Evolutionary conservation across 2,329 filamentous ascomycete genomes (phyloP), one percentile per base, ranked within the genome.

Genomic region (Neoarthrinium moseri): DNA sequence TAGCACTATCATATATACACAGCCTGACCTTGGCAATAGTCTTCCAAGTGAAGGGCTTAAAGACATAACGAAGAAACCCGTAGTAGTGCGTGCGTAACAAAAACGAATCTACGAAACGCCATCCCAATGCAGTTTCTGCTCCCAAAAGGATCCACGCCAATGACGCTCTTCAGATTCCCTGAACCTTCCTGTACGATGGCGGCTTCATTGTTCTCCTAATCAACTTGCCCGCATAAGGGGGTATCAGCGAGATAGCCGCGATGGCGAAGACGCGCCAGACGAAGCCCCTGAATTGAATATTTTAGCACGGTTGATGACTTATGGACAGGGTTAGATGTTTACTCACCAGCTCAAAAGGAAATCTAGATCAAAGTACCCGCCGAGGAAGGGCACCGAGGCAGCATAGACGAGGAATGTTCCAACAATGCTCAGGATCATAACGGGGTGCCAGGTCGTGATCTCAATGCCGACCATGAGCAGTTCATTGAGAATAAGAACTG

Each of bases 391-490:
- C 17, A 97, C 75, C 30, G 83, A 90, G 3, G 83, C 89, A 21
- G 91, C 74, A 60, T 89, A 99, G n/a, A 92, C 65, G 22, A 86
- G 64, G 35, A 88, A 85, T 0, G 94, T 99, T 12, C 89, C 91
- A 5, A 96, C 60, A 50, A 97, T 87, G 54, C 80, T 86, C 42
- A 89, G 71, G 45, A 95, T 85, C 91, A 97, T 97, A 51, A 92
- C 77, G 30, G 87, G 87, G 66, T 97, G 94, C 94, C 94, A 99
- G 0, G 94, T 99, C 4, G 90, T 96, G 57, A 99, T 89, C 63
- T 96, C 89, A 48, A 95, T 89, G 4, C 91, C 92, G 3, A 97
- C 94, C 95, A 99, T 99, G 57, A 95, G 80, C 49, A 99, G 79
- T 65, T 99, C 94, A 65, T 97, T 99, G 51, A 97, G 73, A 5